Evolutionary conservation across 1,284 basidiomycete species (phyloP).

Genomic region (Prillingera fragicola): DNA sequence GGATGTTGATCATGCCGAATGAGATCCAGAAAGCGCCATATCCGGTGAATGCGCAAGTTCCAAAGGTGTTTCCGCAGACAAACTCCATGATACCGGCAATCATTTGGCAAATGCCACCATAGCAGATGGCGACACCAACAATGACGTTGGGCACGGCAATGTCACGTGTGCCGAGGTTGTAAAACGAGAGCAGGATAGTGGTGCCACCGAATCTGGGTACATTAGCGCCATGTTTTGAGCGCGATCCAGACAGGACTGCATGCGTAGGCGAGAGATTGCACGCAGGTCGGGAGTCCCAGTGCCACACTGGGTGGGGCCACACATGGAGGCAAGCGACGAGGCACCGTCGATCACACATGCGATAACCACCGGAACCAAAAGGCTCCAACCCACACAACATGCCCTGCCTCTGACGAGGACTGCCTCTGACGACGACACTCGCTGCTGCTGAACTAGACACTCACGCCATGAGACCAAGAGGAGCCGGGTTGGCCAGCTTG

Average conservation of each 20-base stretch:
- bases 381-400: too few relatives aligned
- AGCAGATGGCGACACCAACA: constrained; percentile 73
- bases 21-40: constrained; percentile 64
- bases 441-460: too few relatives aligned
- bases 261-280: too few relatives aligned
- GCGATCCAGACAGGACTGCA: too few relatives aligned
- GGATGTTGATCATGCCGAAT: constrained; percentile 28
- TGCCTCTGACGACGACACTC: too few relatives aligned
- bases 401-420: too few relatives aligned
- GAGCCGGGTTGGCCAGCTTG: constrained; percentile 53
- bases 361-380: too few relatives aligned
- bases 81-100: constrained; percentile 59
- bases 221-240: too few relatives aligned
- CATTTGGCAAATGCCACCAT: constrained; percentile 71
- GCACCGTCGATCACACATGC: too few relatives aligned
- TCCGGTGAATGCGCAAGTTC: constrained; percentile 64
- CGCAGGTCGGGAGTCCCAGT: too few relatives aligned
- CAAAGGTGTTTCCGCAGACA: constrained; percentile 61
- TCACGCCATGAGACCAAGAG: constrained; percentile 50
- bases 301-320: too few relatives aligned
- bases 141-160: constrained; percentile 62
- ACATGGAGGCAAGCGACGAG: too few relatives aligned
- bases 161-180: constrained; percentile 45
- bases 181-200: constrained; percentile 52
- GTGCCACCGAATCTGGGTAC: constrained; percentile 51